These are phyloP conservation scores for Strobilomyces confusus DNA, from an alignment of 768 basidiomycete genomes.

Conservation along the genomic window DNA sequence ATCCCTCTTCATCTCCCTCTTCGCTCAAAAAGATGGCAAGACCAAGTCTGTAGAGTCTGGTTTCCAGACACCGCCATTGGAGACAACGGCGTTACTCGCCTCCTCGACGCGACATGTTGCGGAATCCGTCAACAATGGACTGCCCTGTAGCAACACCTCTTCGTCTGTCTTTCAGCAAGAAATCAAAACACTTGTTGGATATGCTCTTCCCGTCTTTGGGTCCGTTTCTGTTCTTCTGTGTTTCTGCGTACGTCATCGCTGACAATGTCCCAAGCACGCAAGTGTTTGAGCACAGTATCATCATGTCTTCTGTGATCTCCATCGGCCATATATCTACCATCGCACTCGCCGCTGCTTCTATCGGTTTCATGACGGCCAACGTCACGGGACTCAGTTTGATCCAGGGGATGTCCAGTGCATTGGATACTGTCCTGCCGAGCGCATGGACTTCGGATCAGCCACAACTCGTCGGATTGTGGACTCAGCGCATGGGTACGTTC, in stretches of 20 bases:
- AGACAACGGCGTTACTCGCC: constrained; percentile 56
- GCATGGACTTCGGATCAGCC: constrained; percentile 92
- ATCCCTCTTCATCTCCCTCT: constrained; percentile 2
- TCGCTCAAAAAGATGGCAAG: not conserved
- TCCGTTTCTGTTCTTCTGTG: constrained; percentile 32
- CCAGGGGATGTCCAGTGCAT: constrained; percentile 76
- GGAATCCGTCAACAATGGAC: constrained; percentile 29
- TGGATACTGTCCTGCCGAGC: constrained; percentile 91
- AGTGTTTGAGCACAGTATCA: constrained; percentile 81
- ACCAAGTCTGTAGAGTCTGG: not conserved
- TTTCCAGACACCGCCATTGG: constrained; percentile 24
- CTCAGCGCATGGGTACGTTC: constrained; percentile 76
- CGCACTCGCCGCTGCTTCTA: constrained; percentile 78
- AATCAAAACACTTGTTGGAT: constrained; percentile 49
- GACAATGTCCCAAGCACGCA: constrained; percentile 46
- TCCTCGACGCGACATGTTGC: constrained; percentile 51
- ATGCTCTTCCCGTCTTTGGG: constrained; percentile 74
- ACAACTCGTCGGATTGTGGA: constrained; percentile 83
- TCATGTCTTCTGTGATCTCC: constrained; percentile 81
- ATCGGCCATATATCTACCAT: constrained; percentile 90
- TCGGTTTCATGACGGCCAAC: constrained; percentile 72
- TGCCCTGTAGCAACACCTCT: constrained; percentile 21
- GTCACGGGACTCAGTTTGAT: constrained; percentile 59
- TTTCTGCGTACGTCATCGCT: not conserved
- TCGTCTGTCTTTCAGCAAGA: constrained; percentile 5